phyloP scores from a whole-genome alignment of 352 stramenopile species.

The Pythium biforme region DNA sequence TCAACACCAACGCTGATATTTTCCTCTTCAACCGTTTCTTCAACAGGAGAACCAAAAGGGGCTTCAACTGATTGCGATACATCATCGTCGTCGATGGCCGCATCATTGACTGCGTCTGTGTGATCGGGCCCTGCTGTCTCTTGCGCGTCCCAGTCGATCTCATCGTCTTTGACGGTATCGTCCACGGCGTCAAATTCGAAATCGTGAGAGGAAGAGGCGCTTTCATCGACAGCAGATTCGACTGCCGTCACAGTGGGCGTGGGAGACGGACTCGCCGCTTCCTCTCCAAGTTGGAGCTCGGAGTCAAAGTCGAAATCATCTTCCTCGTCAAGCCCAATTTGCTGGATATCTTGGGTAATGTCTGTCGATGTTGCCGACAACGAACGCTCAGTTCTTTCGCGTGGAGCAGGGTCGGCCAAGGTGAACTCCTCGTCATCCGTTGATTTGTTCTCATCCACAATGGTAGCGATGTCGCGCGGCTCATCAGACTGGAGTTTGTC shows the following conservation, averaged over 20 bases:
- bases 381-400: conserved; percentile 13
- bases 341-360: conserved; percentile 54
- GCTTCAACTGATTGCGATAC: neutral
- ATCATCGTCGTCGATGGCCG: neutral
- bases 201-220: neutral
- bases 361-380: conserved; percentile 29
- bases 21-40: neutral
- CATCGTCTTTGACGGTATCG: neutral
- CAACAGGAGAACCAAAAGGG: neutral
- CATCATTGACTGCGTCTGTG: neutral
- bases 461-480: too few relatives aligned
- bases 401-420: neutral
- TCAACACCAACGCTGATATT: neutral
- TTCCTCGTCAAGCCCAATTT: conserved; percentile 18
- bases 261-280: neutral
- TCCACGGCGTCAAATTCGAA: neutral
- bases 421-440: neutral
- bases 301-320: conserved; percentile 23
- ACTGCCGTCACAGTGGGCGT: neutral
- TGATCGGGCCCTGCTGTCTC: neutral
- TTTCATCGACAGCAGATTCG: neutral
- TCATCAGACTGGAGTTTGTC: neutral
- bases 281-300: conserved; percentile 6
- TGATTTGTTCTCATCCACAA: neutral
- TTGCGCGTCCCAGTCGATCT: conserved; percentile 10